Conservation (phyloP, 2,329 filamentous ascomycete species). For the Capronia coronata region DNA sequence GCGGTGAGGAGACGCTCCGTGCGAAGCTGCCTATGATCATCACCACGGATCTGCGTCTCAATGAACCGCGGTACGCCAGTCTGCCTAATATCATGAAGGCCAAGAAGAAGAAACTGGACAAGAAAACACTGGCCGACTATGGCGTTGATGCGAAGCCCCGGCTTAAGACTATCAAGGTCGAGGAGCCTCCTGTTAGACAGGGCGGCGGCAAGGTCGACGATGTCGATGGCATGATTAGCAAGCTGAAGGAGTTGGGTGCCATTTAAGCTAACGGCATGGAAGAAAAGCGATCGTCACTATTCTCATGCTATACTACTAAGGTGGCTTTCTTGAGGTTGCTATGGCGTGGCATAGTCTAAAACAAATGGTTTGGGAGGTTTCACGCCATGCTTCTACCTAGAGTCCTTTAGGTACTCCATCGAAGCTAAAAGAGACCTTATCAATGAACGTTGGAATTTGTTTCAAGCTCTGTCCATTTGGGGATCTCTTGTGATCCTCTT, state of each 20-base stretch:
- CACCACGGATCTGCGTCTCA: constrained; percentile 88
- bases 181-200: constrained; percentile 78
- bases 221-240: constrained; percentile 86
- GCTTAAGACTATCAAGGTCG: constrained; percentile 83
- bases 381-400: too few relatives aligned
- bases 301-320: too few relatives aligned
- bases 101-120: constrained; percentile 98
- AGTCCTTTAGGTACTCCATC: too few relatives aligned
- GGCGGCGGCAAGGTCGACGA: constrained; percentile 96
- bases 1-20: constrained; percentile 81
- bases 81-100: constrained; percentile 99
- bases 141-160: constrained; percentile 67
- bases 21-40: constrained; percentile 86
- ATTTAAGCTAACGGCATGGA: constrained; percentile 49
- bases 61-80: constrained; percentile 90
- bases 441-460: neutral
- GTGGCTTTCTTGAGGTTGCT: too few relatives aligned
- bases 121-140: constrained; percentile 78
- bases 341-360: too few relatives aligned
- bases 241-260: constrained; percentile 93
- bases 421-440: neutral
- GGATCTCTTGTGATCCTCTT: neutral
- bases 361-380: too few relatives aligned
- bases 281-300: neutral
- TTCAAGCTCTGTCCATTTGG: neutral